Conservation (phyloP, 768 basidiomycete genomes). For the Leccinum pellstonianum region DNA sequence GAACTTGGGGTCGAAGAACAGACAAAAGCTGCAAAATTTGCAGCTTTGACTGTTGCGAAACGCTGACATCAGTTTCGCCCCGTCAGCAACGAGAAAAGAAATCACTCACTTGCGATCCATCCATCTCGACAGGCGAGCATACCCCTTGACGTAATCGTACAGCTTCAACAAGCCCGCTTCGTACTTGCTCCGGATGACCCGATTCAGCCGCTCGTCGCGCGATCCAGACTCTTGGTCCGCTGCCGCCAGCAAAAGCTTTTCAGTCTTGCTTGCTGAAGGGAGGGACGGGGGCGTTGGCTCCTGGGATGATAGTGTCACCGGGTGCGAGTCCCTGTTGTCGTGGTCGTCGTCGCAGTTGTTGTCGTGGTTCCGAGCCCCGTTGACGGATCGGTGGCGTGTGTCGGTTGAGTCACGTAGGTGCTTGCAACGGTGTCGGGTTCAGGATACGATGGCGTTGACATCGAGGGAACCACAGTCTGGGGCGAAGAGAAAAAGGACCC, state of each 20-base stretch:
- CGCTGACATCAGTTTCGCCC: constrained; percentile 42
- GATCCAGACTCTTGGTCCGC: constrained; percentile 94
- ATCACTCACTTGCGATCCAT: constrained; percentile 83
- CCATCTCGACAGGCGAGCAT: constrained; percentile 87
- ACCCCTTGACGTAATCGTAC: constrained; percentile 96
- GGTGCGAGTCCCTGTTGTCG: constrained; percentile 23
- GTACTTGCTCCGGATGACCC: constrained; percentile 95
- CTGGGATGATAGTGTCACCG: constrained; percentile 22
- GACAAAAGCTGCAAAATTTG: constrained; percentile 89
- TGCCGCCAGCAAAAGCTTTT: constrained; percentile 80
- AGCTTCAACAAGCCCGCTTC: constrained; percentile 94
- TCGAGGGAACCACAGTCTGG: constrained; percentile 45
- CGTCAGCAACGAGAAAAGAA: background rate
- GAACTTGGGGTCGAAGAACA: background rate
- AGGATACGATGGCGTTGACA: constrained; percentile 29
- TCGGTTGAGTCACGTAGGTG: constrained; percentile 18
- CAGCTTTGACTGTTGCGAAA: constrained; percentile 87
- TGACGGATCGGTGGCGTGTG: constrained; percentile 20
- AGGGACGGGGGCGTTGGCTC: constrained; percentile 50
- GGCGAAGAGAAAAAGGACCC: constrained; percentile 68
- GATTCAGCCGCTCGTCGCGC: constrained; percentile 76
- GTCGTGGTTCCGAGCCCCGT: constrained; percentile 6
- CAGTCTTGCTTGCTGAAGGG: constrained; percentile 66
- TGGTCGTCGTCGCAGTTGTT: background rate
- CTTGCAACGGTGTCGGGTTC: constrained; percentile 11